Conservation (phyloP, 345 rosid species). For the Leavenworthia alabamica region DNA sequence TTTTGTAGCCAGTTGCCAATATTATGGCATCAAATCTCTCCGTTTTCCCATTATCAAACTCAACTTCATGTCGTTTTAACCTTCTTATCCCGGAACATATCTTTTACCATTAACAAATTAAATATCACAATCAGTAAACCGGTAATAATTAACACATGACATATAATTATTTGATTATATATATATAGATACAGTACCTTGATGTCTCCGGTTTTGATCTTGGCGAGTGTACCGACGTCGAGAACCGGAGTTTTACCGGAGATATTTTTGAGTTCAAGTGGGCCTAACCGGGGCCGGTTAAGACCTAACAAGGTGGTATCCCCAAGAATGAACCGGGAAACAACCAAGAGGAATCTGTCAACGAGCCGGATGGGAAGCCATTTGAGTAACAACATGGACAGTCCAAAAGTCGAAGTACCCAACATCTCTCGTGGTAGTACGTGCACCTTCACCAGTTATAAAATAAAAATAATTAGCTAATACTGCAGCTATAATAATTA, state of each 20-base stretch:
- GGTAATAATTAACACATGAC: neutral
- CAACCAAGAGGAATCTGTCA: slow-evolving; percentile 59
- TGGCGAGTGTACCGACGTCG: slow-evolving; percentile 84
- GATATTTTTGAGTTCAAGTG: slow-evolving; percentile 61
- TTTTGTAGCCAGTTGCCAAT: slow-evolving; percentile 91
- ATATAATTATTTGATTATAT: neutral
- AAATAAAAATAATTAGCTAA: slow-evolving; percentile 10
- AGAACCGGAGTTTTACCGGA: slow-evolving; percentile 88
- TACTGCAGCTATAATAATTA: neutral
- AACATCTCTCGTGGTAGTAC: slow-evolving; percentile 92
- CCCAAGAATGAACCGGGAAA: slow-evolving; percentile 65
- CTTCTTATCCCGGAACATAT: slow-evolving; percentile 58
- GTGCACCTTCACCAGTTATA: slow-evolving; percentile 64
- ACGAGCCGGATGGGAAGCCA: slow-evolving; percentile 81
- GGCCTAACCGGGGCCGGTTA: slow-evolving; percentile 78
- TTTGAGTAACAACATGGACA: slow-evolving; percentile 85
- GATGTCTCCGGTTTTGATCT: slow-evolving; percentile 77
- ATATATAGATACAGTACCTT: slow-evolving; percentile 42
- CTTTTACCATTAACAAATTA: slow-evolving; percentile 32
- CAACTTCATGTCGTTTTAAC: slow-evolving; percentile 44
- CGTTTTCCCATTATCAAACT: slow-evolving; percentile 52
- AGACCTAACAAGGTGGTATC: slow-evolving; percentile 65
- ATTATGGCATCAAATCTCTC: slow-evolving; percentile 75
- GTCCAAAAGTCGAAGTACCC: slow-evolving; percentile 87
- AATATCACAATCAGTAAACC: slow-evolving; percentile 13